Base-by-base conservation (phyloP, 1,139 yeast genomes). In the Scheffersomyces cryptocercus region DNA sequence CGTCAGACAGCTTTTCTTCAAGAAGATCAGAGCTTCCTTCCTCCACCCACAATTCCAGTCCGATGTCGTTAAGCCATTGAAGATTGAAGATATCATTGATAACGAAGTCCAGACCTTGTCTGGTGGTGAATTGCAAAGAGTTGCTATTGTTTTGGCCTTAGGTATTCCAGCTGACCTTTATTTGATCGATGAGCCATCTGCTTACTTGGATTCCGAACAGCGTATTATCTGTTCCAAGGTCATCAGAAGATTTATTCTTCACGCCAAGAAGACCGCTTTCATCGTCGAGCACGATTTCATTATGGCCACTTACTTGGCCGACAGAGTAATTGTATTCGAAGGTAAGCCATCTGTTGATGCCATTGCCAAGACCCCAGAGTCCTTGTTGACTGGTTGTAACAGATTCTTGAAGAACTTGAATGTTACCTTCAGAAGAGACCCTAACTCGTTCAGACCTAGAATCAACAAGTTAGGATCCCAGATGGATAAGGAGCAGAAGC, bases 41-140 rank as follows among this genome's bases (percentile, higher is more conserved):
- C 78, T 93, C 67, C 91, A 84, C 69, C 98, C 98, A 43, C 99
- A 93, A 73, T 93, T 93, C 75, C 97, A 93, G 73, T 88, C 97
- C 44, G 99, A 93, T 74, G 99, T 93, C 43, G 89, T 89, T 59
- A 93, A 93, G 73, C 99, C 99, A 45, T 79, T 93, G 66, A 86
- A 78, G 65, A 90, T 93, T 54, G 99, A 93, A 58, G 91, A 87
- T 63, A 88, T 93, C 56, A 85, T 93, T 54, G 99, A 93, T 68
- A 97, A 93, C 69, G 98, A 93, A 73, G 99, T 93, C 45, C 97
- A 89, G 75, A 89, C 90, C 56, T 77, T 93, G 69, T 91, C 98
- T 42, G 99, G 99, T 77, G 99, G 99, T 83, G 99, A 93, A 75
- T 81, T 93, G 75, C 99, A 93, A 77, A 87, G 99, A 79, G 99